A percentile compares a stretch with the other conserved stretches of the same genome.
These are phyloP conservation scores for Musa acuminata DNA, from an alignment of 176 grass and related monocot genomes.

Conservation along the genomic window DNA sequence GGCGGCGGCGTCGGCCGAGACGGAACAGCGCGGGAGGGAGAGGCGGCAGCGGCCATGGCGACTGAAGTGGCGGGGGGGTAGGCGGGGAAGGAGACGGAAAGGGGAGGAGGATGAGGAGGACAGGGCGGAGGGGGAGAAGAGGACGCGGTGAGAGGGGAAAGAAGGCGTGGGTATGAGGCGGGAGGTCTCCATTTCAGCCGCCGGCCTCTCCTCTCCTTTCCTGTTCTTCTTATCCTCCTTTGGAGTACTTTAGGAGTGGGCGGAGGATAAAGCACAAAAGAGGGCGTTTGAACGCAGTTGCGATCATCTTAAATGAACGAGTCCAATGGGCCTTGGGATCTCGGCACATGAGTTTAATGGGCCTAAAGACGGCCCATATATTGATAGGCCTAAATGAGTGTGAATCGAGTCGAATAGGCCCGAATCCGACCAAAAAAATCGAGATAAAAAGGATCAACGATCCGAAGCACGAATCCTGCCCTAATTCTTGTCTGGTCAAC, in stretches of 20 bases:
- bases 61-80: slow-evolving; percentile 12
- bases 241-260: neutral
- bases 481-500: no score
- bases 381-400: no score
- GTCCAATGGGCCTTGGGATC: neutral
- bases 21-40: slow-evolving; percentile 2
- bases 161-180: neutral
- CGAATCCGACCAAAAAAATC: no score
- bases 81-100: slow-evolving; percentile 30
- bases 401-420: no score
- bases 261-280: neutral
- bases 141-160: slow-evolving; percentile 10
- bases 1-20: neutral
- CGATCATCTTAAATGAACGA: neutral
- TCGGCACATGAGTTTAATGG: no score
- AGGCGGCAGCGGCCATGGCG: slow-evolving; percentile 14
- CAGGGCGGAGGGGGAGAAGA: slow-evolving; percentile 18
- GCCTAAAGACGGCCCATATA: no score
- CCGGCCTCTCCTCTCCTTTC: neutral
- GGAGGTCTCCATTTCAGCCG: neutral
- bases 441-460: no score
- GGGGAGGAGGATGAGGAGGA: slow-evolving; percentile 24
- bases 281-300: neutral
- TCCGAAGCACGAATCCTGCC: no score
- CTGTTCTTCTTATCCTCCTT: slow-evolving; percentile 1